These are phyloP conservation scores for Prunus yedoensis DNA, from an alignment of 331 rosid species.

Conservation along the genomic window DNA sequence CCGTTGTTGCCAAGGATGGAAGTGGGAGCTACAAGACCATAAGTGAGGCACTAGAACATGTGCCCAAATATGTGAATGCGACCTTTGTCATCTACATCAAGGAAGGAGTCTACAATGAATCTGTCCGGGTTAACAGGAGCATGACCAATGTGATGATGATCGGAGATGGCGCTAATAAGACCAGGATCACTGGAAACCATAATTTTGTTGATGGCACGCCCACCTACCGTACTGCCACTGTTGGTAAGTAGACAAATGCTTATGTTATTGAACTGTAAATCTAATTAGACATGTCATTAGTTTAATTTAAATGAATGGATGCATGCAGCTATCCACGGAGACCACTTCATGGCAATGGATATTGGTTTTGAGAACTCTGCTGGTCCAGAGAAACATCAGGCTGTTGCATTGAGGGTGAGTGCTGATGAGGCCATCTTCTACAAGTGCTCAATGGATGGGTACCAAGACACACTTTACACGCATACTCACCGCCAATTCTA, in stretches of 20 bases:
- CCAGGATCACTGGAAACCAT: conserved; percentile 59
- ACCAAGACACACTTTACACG: conserved; percentile 63
- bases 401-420: conserved; percentile 69
- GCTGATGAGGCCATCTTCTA: conserved; percentile 54
- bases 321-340: conserved; percentile 51
- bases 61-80: conserved; percentile 37
- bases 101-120: conserved; percentile 62
- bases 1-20: conserved; percentile 70
- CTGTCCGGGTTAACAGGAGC: conserved; percentile 28
- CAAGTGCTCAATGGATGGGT: conserved; percentile 63
- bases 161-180: conserved; percentile 66
- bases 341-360: conserved; percentile 47
- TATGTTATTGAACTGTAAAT: not conserved
- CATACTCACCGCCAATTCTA: conserved; percentile 78
- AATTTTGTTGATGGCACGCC: conserved; percentile 49
- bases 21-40: conserved; percentile 54
- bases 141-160: conserved; percentile 51
- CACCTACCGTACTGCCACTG: conserved; percentile 56
- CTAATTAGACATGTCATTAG: not conserved
- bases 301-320: not conserved
- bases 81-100: conserved; percentile 56
- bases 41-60: conserved; percentile 39
- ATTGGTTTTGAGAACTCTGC: conserved; percentile 73
- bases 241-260: conserved; percentile 33
- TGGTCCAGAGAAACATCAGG: conserved; percentile 61